phyloP scores from a whole-genome alignment of 768 basidiomycete species.

The Phylloporus arenicola region DNA sequence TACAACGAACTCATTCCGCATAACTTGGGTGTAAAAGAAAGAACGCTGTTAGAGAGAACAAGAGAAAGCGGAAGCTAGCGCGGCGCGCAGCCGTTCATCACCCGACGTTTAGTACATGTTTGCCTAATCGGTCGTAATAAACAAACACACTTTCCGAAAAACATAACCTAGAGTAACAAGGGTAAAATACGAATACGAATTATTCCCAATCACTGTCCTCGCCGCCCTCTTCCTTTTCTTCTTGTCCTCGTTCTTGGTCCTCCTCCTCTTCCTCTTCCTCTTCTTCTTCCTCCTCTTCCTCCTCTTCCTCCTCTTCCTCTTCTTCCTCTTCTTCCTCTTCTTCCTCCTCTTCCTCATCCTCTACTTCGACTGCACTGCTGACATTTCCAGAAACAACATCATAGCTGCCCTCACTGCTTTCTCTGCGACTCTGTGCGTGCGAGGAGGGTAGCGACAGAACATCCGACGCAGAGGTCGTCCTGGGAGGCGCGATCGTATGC shows the following conservation, averaged over 20 bases:
- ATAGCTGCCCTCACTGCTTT: constrained; percentile 62
- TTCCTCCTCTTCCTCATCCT: constrained; percentile 30
- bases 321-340: constrained; percentile 40
- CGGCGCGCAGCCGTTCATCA: neutral
- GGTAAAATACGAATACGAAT: constrained; percentile 13
- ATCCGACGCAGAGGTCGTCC: constrained; percentile 14
- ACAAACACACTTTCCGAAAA: neutral
- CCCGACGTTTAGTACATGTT: constrained; percentile 8
- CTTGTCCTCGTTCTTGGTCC: constrained; percentile 26
- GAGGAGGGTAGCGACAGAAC: constrained; percentile 29
- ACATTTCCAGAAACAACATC: constrained; percentile 57
- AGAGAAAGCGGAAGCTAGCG: neutral
- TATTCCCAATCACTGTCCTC: constrained; percentile 58
- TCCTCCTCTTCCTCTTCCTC: neutral
- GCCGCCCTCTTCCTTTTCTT: constrained; percentile 11
- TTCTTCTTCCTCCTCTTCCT: constrained; percentile 16
- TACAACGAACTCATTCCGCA: constrained; percentile 26
- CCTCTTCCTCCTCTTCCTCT: constrained; percentile 14
- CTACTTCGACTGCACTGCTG: constrained; percentile 35
- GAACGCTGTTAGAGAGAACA: neutral
- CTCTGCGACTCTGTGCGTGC: constrained; percentile 40
- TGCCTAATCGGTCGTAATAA: constrained; percentile 8
- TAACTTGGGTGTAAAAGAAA: constrained; percentile 9
- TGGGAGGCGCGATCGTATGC: constrained; percentile 23
- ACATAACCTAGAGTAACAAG: neutral